Base-by-base conservation (phyloP, 1,284 basidiomycete genomes). In the Rhodotorula glutinis region DNA sequence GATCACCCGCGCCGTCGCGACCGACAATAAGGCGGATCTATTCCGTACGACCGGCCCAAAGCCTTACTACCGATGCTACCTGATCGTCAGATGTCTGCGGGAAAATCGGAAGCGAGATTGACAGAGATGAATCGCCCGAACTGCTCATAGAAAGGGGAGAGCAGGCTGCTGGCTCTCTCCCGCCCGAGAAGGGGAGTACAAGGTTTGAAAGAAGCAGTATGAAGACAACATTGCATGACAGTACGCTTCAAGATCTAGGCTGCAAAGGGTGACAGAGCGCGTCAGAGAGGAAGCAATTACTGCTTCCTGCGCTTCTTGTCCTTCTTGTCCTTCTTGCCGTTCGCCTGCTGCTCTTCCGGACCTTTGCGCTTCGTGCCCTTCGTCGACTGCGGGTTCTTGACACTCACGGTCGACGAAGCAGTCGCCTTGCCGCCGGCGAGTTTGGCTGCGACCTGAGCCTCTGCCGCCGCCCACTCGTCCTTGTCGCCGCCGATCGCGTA, bases 401-500 rank as follows among this genome's bases (percentile, higher is more conserved):
- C 82, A 73, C 88, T 91, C 59, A 95, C 84, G 10, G 92, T 85
- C 1, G 87, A 88, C 33, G 84, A 83, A 49, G 84, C 80, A 47
- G 83, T 82, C 54, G 81, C 82, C 30, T 76, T 73, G 43, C 73
- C 74, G 62, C 77, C 76, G 29, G 69, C 66, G 5, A 79, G 65
- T 78, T 82, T 41, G 53, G 81, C 80, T 38, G 82, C 77, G 10
- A 92, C 86, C 77, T 91, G 89, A 29, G 83, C 82, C 76, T 91
- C 87, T 3, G 89, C 91, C 29, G 79, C 78, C 47, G 82, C 90
- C 57, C 84, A 82, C 33, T 83, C 81, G 0, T 82, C 78, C 72
- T 87, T 85, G 73, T 88, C 67, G 9, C 72, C 84, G 19, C 63
- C 64, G 70, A 95, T 91, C 25, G 90, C 88, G 78, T 85, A 93